phyloP scores from a whole-genome alignment of 106 monocot species.

The Dioscorea dumetorum region DNA sequence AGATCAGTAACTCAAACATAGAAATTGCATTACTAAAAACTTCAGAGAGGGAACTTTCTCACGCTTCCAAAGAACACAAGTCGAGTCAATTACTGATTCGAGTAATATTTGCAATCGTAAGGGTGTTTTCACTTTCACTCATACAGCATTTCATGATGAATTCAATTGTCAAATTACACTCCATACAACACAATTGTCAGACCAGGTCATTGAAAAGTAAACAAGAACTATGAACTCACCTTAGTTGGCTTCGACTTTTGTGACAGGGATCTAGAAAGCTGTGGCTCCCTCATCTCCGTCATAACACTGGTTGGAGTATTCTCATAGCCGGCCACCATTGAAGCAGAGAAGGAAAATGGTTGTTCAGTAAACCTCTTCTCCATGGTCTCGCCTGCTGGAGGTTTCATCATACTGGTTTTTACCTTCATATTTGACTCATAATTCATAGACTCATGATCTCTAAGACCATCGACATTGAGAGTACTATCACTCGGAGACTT shows the following conservation, averaged over 20 bases:
- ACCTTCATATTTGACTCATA: conserved; percentile 10
- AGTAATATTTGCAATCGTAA: too few relatives aligned
- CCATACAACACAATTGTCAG: not conserved
- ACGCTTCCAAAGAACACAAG: too few relatives aligned
- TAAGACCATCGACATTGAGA: conserved; percentile 32
- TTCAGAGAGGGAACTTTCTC: too few relatives aligned
- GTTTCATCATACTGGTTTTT: too few relatives aligned
- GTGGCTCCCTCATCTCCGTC: conserved; percentile 21
- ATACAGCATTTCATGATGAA: too few relatives aligned
- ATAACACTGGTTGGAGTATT: conserved; percentile 2
- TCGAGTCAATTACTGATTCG: too few relatives aligned
- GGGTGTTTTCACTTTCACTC: too few relatives aligned
- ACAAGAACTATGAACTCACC: conserved; percentile 19
- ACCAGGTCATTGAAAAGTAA: not conserved
- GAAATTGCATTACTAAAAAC: too few relatives aligned
- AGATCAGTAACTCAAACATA: too few relatives aligned
- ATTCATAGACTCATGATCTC: conserved; percentile 21
- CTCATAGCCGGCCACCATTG: conserved; percentile 2
- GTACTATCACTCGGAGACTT: conserved; percentile 87
- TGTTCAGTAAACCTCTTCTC: conserved; percentile 28
- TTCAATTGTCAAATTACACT: not conserved
- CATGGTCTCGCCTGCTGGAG: conserved; percentile 11
- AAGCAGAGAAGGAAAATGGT: conserved; percentile 35
- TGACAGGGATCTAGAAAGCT: conserved; percentile 49
- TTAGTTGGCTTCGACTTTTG: conserved; percentile 52